Conservation (phyloP, 2,329 filamentous ascomycete species). For the Penicillium sumatraense region DNA sequence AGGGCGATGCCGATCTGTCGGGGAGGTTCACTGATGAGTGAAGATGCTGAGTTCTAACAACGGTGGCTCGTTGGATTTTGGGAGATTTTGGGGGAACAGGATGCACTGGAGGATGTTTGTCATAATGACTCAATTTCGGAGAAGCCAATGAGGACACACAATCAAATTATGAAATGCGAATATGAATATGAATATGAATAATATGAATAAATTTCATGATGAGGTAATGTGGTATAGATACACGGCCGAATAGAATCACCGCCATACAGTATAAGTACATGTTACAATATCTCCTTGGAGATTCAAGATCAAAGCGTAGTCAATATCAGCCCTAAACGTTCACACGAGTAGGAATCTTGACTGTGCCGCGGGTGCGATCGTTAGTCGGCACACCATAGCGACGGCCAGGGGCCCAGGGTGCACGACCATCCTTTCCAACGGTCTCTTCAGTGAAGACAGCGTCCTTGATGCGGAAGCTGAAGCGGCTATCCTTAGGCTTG, state of each 20-base stretch:
- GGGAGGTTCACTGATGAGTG: slow-evolving; percentile 18
- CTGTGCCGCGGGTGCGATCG: slow-evolving; percentile 65
- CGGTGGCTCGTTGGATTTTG: background rate
- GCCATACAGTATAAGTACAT: slow-evolving; percentile 30
- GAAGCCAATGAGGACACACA: background rate
- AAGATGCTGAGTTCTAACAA: no score
- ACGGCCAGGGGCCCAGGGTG: slow-evolving; percentile 58
- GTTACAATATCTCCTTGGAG: slow-evolving; percentile 21
- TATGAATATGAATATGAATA: background rate
- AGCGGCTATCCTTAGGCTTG: slow-evolving; percentile 54
- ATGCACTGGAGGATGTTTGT: background rate
- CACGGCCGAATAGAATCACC: slow-evolving; percentile 20
- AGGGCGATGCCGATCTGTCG: slow-evolving; percentile 25
- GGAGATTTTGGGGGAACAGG: background rate
- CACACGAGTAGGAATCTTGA: slow-evolving; percentile 67
- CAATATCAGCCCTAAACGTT: slow-evolving; percentile 43
- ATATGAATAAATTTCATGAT: slow-evolving; percentile 16
- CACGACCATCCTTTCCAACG: slow-evolving; percentile 60
- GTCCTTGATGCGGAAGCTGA: slow-evolving; percentile 65
- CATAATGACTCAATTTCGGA: background rate
- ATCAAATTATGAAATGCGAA: background rate
- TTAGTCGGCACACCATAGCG: slow-evolving; percentile 66
- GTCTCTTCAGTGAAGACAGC: slow-evolving; percentile 57
- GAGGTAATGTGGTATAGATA: slow-evolving; percentile 24
- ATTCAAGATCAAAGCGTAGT: slow-evolving; percentile 8